Evolutionary conservation across 163 green algal species (phyloP).

Genomic region (Scenedesmus sp.): DNA sequence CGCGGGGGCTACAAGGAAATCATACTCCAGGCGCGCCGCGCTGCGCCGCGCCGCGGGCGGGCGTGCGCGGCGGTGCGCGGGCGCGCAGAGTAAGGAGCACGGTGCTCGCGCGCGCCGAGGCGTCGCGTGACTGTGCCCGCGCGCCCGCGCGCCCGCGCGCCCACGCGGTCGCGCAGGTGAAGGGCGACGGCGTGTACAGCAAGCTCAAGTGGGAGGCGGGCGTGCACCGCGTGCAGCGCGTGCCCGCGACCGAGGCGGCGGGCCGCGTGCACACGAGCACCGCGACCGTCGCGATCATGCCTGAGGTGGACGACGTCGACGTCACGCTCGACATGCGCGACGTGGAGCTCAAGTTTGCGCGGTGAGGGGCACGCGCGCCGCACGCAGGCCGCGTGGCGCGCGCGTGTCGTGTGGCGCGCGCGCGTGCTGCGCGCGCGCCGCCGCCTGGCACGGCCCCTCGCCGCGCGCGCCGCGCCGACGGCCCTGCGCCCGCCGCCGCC

Average conservation of each 20-base stretch:
- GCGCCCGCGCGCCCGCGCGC: no score
- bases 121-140: not conserved
- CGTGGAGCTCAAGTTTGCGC: conserved; percentile 81
- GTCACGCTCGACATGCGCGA: conserved; percentile 80
- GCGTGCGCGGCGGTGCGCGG: no score
- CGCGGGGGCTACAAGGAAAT: conserved; percentile 59
- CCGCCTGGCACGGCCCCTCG: no score
- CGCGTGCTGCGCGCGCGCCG: not conserved
- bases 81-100: not conserved
- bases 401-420: not conserved
- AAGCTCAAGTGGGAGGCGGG: conserved; percentile 98
- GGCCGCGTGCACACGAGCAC: conserved; percentile 97
- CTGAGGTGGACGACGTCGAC: conserved; percentile 89
- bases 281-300: conserved; percentile 93
- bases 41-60: no score
- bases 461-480: no score
- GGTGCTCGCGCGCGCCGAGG: no score
- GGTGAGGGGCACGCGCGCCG: no score
- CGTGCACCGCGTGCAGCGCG: conserved; percentile 97
- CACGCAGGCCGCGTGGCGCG: conserved; percentile 56
- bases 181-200: conserved; percentile 89
- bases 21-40: conserved; percentile 41
- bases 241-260: conserved; percentile 92
- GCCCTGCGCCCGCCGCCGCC: no score
- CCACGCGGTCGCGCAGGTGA: conserved; percentile 61